A percentile compares a stretch with the other conserved stretches of the same genome.
Evolutionary conservation across 1,284 basidiomycete species (phyloP).

Genomic region (Melampsora larici-populina): DNA sequence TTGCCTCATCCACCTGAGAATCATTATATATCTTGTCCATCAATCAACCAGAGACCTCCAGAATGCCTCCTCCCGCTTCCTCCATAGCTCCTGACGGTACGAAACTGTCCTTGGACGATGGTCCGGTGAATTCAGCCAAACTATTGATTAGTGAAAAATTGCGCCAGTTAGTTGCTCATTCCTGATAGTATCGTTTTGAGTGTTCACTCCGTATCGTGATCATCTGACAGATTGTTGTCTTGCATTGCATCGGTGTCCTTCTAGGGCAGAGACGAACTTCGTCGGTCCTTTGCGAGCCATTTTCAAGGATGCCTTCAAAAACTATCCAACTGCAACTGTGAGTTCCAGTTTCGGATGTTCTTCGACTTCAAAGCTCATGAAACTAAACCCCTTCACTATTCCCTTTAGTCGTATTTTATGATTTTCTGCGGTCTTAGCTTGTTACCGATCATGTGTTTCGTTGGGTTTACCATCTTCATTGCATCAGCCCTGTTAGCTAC

Average conservation of each 20-base stretch:
- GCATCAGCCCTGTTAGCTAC: slow-evolving; percentile 45
- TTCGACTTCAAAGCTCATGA: neutral
- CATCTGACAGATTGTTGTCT: neutral
- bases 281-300: slow-evolving; percentile 15
- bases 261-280: slow-evolving; percentile 11
- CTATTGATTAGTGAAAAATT: neutral
- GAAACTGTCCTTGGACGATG: neutral
- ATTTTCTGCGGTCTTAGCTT: slow-evolving; percentile 42
- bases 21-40: too few relatives aligned
- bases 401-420: slow-evolving; percentile 43
- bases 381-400: neutral
- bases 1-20: too few relatives aligned
- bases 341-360: neutral
- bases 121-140: neutral
- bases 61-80: too few relatives aligned
- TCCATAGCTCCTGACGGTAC: too few relatives aligned
- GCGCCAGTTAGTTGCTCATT: neutral
- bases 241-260: neutral
- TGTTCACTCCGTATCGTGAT: neutral
- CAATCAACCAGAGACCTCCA: too few relatives aligned
- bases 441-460: slow-evolving; percentile 45
- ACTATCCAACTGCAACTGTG: slow-evolving; percentile 35
- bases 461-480: slow-evolving; percentile 45
- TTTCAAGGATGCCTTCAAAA: slow-evolving; percentile 41
- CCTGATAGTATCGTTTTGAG: neutral